These are phyloP conservation scores for Ophiocordyceps camponoti-saundersi DNA, from an alignment of 2,329 filamentous ascomycete genomes.

Conservation along the genomic window DNA sequence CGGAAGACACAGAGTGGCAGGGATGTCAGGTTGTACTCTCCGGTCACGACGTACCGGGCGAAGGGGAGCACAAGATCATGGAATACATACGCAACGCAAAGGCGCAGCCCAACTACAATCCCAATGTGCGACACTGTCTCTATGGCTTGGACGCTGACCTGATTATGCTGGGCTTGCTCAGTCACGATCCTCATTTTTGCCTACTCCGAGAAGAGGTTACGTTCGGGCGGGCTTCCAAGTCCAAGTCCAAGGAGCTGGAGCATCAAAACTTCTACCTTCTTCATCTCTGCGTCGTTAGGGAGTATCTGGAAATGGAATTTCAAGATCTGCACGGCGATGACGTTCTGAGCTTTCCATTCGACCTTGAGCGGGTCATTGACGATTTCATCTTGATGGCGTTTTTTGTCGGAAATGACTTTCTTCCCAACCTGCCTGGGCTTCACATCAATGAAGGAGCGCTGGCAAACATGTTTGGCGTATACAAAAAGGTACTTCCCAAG, in stretches of 20 bases:
- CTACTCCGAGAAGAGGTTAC: conserved; percentile 94
- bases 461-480: conserved; percentile 92
- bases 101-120: conserved; percentile 80
- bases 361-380: conserved; percentile 93
- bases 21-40: conserved; percentile 91
- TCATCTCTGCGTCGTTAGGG: conserved; percentile 92
- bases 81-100: conserved; percentile 98
- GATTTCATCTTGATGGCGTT: conserved; percentile 99
- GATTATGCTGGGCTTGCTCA: conserved; percentile 95
- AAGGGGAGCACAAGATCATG: conserved; percentile 99
- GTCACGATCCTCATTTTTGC: conserved; percentile 96
- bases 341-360: conserved; percentile 59
- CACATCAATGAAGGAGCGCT: conserved; percentile 98
- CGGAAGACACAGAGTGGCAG: conserved; percentile 95
- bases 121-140: conserved; percentile 88
- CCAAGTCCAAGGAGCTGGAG: conserved; percentile 89
- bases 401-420: conserved; percentile 97
- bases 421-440: conserved; percentile 86
- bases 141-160: conserved; percentile 95
- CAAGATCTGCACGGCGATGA: conserved; percentile 71
- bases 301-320: conserved; percentile 94
- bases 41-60: conserved; percentile 92
- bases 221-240: conserved; percentile 74
- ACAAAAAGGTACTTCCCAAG: conserved; percentile 76
- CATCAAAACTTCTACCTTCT: conserved; percentile 98